These are phyloP conservation scores for Botrytis deweyae DNA, from an alignment of 2,329 filamentous ascomycete species.

Conservation along the genomic window DNA sequence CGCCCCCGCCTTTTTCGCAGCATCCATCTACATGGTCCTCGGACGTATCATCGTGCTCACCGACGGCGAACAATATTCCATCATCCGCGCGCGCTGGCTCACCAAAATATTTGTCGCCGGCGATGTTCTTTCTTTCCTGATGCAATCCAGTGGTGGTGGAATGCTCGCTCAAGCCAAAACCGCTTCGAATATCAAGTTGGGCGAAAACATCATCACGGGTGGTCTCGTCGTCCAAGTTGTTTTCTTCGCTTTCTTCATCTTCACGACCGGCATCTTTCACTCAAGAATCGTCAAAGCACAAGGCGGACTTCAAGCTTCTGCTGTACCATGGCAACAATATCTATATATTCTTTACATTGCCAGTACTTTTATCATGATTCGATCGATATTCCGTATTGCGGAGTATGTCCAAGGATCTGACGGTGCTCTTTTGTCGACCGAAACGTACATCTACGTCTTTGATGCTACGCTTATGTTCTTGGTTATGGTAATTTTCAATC, in stretches of 20 bases:
- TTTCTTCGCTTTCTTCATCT: slow-evolving; percentile 52
- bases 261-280: slow-evolving; percentile 28
- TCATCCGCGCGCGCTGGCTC: slow-evolving; percentile 41
- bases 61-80: slow-evolving; percentile 40
- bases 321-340: slow-evolving; percentile 37
- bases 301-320: slow-evolving; percentile 9
- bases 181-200: slow-evolving; percentile 33
- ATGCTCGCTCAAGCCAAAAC: slow-evolving; percentile 23
- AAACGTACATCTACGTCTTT: slow-evolving; percentile 49
- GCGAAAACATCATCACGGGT: slow-evolving; percentile 46
- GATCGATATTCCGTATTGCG: slow-evolving; percentile 49
- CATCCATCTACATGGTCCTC: slow-evolving; percentile 45
- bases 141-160: slow-evolving; percentile 40
- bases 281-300: slow-evolving; percentile 22
- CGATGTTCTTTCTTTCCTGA: slow-evolving; percentile 46
- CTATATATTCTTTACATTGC: slow-evolving; percentile 45
- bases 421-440: slow-evolving; percentile 46
- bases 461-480: slow-evolving; percentile 47
- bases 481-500: slow-evolving; percentile 41
- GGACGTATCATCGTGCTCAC: slow-evolving; percentile 42
- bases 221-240: slow-evolving; percentile 52
- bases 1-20: slow-evolving; percentile 44
- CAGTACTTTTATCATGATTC: slow-evolving; percentile 48
- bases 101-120: slow-evolving; percentile 49
- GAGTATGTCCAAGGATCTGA: slow-evolving; percentile 49